Percentiles rank a stretch among this genome's conserved stretches.
phyloP scores from a whole-genome alignment of 768 basidiomycete genomes.

The Candolleomyces aberdarensis region DNA sequence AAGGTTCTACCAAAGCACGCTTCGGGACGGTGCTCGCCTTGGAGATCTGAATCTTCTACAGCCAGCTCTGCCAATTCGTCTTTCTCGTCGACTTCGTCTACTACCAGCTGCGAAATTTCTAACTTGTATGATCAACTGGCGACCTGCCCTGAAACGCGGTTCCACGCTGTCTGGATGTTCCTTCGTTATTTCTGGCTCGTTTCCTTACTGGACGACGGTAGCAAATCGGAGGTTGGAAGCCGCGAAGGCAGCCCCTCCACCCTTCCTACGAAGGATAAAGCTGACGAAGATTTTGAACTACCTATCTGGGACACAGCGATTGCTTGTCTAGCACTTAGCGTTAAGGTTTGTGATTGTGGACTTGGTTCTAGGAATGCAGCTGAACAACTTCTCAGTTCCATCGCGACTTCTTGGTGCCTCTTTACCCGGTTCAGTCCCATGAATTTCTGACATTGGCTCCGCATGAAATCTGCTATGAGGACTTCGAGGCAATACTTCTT shows the following conservation, averaged over 20 bases:
- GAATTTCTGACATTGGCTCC: constrained; percentile 54
- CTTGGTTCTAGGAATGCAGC: background rate
- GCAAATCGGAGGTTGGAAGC: background rate
- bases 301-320: constrained; percentile 58
- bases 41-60: constrained; percentile 4
- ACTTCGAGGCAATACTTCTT: constrained; percentile 48
- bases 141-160: constrained; percentile 55
- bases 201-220: background rate
- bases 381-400: constrained; percentile 42
- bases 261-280: constrained; percentile 1
- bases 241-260: background rate
- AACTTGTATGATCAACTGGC: constrained; percentile 53
- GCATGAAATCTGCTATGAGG: constrained; percentile 39
- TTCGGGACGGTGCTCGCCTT: constrained; percentile 1
- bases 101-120: constrained; percentile 4
- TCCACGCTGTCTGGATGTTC: constrained; percentile 63
- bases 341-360: constrained; percentile 44
- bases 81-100: constrained; percentile 12
- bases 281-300: constrained; percentile 19
- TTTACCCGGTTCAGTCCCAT: constrained; percentile 46
- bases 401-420: constrained; percentile 58
- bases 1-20: constrained; percentile 19
- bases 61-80: constrained; percentile 11
- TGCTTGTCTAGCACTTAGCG: constrained; percentile 55
- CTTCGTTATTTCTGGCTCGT: constrained; percentile 47